phyloP scores from a whole-genome alignment of 108 stramenopile genomes.

The Skeletonema potamos region DNA sequence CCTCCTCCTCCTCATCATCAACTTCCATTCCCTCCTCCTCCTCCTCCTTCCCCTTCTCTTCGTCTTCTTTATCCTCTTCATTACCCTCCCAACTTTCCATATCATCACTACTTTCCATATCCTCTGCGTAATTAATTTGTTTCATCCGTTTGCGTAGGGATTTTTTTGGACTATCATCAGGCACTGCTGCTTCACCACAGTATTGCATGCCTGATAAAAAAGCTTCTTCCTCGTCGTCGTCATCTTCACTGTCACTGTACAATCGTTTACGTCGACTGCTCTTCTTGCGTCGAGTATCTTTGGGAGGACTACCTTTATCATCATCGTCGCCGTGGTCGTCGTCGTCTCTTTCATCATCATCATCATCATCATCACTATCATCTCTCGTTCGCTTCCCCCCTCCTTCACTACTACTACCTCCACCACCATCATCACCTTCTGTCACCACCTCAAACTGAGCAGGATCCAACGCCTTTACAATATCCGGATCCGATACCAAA shows the following conservation, averaged over 20 bases:
- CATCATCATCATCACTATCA: background rate
- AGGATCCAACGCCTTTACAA: slow-evolving; percentile 8
- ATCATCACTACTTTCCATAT: background rate
- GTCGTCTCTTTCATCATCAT: background rate
- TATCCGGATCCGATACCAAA: slow-evolving; percentile 14
- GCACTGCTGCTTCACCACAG: background rate
- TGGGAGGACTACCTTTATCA: no score
- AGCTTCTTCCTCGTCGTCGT: background rate
- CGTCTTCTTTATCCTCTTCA: background rate
- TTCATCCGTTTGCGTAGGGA: background rate
- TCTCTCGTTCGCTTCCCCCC: background rate
- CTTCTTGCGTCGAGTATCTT: no score
- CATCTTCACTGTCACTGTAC: background rate
- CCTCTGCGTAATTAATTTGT: background rate
- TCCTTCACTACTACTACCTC: background rate
- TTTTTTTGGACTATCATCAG: background rate
- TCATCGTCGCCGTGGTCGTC: no score
- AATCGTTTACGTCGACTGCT: no score
- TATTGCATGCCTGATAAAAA: background rate
- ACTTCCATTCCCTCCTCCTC: background rate
- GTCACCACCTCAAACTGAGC: slow-evolving; percentile 21
- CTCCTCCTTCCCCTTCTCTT: background rate
- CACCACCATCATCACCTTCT: background rate
- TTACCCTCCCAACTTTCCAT: background rate
- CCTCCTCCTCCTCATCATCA: background rate